Base-by-base conservation (phyloP, 1,284 basidiomycete genomes). In the Cystobasidium slooffiae region DNA sequence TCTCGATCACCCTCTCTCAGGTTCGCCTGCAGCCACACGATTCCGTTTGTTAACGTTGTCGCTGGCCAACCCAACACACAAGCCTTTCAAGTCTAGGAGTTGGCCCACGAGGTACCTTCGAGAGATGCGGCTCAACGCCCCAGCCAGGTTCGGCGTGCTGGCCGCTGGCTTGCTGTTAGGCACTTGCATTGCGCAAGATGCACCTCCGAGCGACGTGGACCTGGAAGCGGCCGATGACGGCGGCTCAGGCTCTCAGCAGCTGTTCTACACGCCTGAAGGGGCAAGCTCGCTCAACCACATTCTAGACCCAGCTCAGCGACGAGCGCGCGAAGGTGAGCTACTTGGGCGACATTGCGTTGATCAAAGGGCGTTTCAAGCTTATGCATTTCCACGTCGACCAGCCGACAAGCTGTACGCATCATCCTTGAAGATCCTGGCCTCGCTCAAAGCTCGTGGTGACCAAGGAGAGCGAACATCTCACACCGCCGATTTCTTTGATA, bases 361-460 rank as follows among this genome's bases (percentile, higher is more conserved):
- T 31, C 31, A 31, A 31, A 31, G 31, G 31, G 39, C 37, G 1
- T 41, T 41, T 18, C 39, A 37, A 41, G 39, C 56, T 18, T 4
- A 16, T n/a, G 1, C 18, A 59, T 59, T 12, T 6, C 10, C 56
- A n/a, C 20, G 14, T 46, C 18, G 12, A 41, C 22, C 43, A 73
- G 70, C 70, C 49, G 70, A 73, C 52, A 56, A 53, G 53, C 44
- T 65, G 3, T 73, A 73, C 39, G 46, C 70, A 10, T 73, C 70
- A 1, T 59, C 70, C 18, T 14, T 73, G 20, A 73, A 65, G 63
- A 73, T 73, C 20, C 63, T 73, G 24, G 52, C 62, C 10, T 46
- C 62, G 6, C 39, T 73, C 14, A 73, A 49, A 31, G 22, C 56
- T 31, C 49, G 70, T 7, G 18, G 47, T 10, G 70, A 66, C 22